Percentiles rank a stretch among this genome's conserved stretches.
phyloP scores from a whole-genome alignment of 208 protist genomes.

The Crithidia bombi region DNA sequence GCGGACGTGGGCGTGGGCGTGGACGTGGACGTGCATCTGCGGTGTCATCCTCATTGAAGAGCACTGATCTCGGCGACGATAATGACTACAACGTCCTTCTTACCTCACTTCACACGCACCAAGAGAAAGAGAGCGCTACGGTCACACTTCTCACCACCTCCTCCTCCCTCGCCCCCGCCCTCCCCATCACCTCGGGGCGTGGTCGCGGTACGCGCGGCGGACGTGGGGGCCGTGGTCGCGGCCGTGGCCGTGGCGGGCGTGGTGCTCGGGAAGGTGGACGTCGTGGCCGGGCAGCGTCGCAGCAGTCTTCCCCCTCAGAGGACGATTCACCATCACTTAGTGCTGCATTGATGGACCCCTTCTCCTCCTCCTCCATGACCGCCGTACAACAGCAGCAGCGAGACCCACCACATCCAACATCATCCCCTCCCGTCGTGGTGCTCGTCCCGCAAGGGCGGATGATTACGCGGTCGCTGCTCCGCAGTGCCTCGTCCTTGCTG shows the following conservation, averaged over 20 bases:
- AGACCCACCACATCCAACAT: not conserved
- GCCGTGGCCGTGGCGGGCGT: constrained; percentile 15
- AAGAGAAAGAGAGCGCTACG: not conserved
- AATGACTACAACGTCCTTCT: not conserved
- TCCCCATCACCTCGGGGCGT: not conserved
- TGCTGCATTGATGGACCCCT: too few relatives aligned
- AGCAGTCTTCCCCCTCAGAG: not conserved
- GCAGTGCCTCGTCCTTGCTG: constrained; percentile 33
- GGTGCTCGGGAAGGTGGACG: not conserved
- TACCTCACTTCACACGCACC: not conserved
- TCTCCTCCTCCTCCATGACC: not conserved
- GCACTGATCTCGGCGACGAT: not conserved
- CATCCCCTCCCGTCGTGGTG: constrained; percentile 17
- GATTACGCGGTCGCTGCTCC: constrained; percentile 74
- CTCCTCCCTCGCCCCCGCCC: not conserved
- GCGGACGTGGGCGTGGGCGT: constrained; percentile 13
- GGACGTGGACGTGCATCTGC: not conserved
- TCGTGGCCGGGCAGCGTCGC: not conserved
- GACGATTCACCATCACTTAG: not conserved
- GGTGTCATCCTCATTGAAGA: too few relatives aligned
- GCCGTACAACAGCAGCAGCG: not conserved
- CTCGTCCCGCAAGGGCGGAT: constrained; percentile 46
- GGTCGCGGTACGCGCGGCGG: not conserved
- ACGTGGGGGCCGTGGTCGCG: constrained; percentile 1
- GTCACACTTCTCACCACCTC: not conserved